A percentile compares a stretch with the other conserved stretches of the same genome.
Conservation (phyloP, 2,329 filamentous ascomycete species). For the Pyrenophora tritici-repentis region DNA sequence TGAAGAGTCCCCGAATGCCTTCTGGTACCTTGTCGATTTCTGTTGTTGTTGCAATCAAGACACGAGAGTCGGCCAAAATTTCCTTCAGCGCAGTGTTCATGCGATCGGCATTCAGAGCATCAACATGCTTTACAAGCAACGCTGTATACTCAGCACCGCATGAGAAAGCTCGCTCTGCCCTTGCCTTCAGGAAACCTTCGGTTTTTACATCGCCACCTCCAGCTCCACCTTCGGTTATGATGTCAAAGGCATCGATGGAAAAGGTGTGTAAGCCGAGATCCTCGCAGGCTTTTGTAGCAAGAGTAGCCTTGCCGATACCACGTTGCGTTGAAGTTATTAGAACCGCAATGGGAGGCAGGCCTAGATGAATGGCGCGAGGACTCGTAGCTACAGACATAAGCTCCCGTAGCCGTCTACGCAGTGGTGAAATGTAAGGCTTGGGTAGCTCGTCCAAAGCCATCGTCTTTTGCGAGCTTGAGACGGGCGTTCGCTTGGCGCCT, state of each 20-base stretch:
- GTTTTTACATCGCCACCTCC: conserved; percentile 93
- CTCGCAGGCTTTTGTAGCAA: conserved; percentile 76
- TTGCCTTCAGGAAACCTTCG: conserved; percentile 83
- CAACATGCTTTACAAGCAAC: conserved; percentile 85
- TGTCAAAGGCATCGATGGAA: conserved; percentile 87
- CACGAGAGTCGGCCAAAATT: conserved; percentile 76
- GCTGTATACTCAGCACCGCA: conserved; percentile 85
- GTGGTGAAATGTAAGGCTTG: conserved; percentile 50
- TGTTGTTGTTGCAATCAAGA: conserved; percentile 91
- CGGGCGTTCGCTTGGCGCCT: conserved; percentile 71
- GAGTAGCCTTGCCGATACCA: conserved; percentile 86
- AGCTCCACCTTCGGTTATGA: conserved; percentile 86
- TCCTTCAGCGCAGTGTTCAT: conserved; percentile 86
- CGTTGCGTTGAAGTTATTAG: conserved; percentile 89
- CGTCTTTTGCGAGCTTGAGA: conserved; percentile 62
- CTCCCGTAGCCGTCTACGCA: conserved; percentile 72
- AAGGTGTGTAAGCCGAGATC: conserved; percentile 93
- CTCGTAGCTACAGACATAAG: conserved; percentile 88
- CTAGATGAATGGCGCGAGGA: conserved; percentile 80
- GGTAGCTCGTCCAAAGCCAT: conserved; percentile 49
- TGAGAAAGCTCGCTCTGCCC: conserved; percentile 84
- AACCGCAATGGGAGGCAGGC: conserved; percentile 85
- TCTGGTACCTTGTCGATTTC: conserved; percentile 95
- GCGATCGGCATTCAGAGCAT: conserved; percentile 86
- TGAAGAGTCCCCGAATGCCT: conserved; percentile 86